Base-by-base conservation (phyloP, 345 rosid species). In the Eutrema yunnanense region DNA sequence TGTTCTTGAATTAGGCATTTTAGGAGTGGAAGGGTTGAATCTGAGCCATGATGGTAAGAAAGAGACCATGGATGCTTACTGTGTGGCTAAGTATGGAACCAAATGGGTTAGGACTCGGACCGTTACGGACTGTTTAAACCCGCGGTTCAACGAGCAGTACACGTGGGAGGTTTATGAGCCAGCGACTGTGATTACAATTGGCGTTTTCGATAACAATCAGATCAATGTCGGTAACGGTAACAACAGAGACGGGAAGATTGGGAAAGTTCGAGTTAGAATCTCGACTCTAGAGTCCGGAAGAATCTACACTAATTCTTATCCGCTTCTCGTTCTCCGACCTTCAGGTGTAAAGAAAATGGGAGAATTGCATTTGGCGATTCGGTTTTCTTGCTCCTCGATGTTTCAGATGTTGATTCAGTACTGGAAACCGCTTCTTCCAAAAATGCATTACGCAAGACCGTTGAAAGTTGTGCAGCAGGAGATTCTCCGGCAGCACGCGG, bases 91-190 rank as follows among this genome's bases (percentile, higher is more conserved):
- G 75, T 96, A 96, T 37, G 97, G 98, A 14, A 89, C 84, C 29
- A 96, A 96, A 80, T 92, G 99, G 98, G 83, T 96, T 49, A 88
- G 99, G 8, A 92, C 99, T 1, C 82, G 99, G 12, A 96, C 97
- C 4, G 81, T 92, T 46, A 81, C 84, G 12, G 67, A 82, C 78
- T 83, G 85, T 83, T 80, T 85, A 65, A 88, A 71, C 43, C 97
- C 99, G 37, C 88, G 80, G 77, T 90, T 86, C 85, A 96, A 96
- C 42, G 99, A 92, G 85, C 99, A 96, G 76, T 88, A 96, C 73
- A 84, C 91, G 0, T 96, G 99, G 98, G 99, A 96, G 83, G 99
- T 92, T 55, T 85, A 76, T 62, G 99, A 96, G 80, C 90, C 92
- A 6, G 89, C 98, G 29, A 96, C 99, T 0, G 92, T 96, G 14